Base-by-base conservation (phyloP, 768 basidiomycete species). In the Naematelia aurantialba region DNA sequence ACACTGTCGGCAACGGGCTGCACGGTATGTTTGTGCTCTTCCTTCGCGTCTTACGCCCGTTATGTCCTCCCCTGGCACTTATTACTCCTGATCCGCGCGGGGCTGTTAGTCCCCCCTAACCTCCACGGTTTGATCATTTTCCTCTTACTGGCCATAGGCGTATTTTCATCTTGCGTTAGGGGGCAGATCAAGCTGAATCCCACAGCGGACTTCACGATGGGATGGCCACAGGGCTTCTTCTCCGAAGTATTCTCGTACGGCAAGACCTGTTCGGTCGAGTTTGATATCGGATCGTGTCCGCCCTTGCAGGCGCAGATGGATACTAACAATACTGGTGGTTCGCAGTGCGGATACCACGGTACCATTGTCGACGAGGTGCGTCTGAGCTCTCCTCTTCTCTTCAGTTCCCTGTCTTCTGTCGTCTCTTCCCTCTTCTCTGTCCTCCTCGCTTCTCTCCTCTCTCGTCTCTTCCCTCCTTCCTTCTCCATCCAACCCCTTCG, bases 361-460 rank as follows among this genome's bases (percentile, higher is more conserved):
- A n/a, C 59, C n/a, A 61, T 62, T 3, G 69, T 68, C 4, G 63
- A 72, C 31, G 70, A 72, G 66, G 66, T 69, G 49, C 54, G 61
- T 53, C 2, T 10, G 50, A 14, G 22, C 4, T 48, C 45, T 24
- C 26, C 13, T 12, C 46, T 19, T 29, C 14, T 22, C 11, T 24
- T 59, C n/a, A n/a, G n/a, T n/a, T n/a, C n/a, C n/a, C n/a, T n/a
- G n/a, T n/a, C n/a, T n/a, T n/a, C n/a, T n/a, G n/a, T n/a, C n/a
- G n/a, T n/a, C 24, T n/a, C n/a, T n/a, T n/a, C n/a, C n/a, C 12
- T 22, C 22, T 14, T 11, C 13, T 4, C n/a, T 22, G n/a, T n/a
- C n/a, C n/a, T n/a, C n/a, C n/a, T n/a, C n/a, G n/a, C n/a, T n/a
- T n/a, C n/a, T n/a, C n/a, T n/a, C n/a, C n/a, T n/a, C n/a, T n/a